These are phyloP conservation scores for Yamadazyma scolyti DNA, from an alignment of 805 yeast genomes.

Conservation along the genomic window DNA sequence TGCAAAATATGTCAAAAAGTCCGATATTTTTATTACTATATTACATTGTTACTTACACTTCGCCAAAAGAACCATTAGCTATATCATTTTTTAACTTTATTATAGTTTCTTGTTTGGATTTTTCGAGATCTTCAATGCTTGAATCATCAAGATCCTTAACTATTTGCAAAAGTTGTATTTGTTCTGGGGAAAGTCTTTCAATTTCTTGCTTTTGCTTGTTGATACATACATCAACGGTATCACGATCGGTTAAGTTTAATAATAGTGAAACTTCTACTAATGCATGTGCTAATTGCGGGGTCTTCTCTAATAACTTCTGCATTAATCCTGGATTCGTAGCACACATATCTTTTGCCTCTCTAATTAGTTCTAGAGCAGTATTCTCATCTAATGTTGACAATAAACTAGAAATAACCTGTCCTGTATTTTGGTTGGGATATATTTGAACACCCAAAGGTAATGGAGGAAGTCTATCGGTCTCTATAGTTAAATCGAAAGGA, in stretches of 20 bases:
- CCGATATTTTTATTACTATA: no score
- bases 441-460: conserved; percentile 41
- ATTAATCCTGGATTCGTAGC: conserved; percentile 54
- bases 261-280: conserved; percentile 64
- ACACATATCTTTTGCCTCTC: conserved; percentile 60
- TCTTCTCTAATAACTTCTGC: conserved; percentile 55
- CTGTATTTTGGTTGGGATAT: conserved; percentile 36
- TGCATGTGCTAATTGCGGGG: conserved; percentile 83
- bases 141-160: conserved; percentile 25
- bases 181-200: conserved; percentile 27
- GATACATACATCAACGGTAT: conserved; percentile 32
- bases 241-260: conserved; percentile 31
- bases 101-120: conserved; percentile 16
- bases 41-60: conserved; percentile 2
- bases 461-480: conserved; percentile 29
- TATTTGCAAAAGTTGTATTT: conserved; percentile 23
- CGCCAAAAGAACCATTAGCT: conserved; percentile 24
- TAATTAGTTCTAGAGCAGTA: conserved; percentile 45
- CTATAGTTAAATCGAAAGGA: conserved; percentile 43
- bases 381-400: conserved; percentile 45
- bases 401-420: conserved; percentile 42
- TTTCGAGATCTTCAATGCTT: conserved; percentile 27
- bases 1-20: no score
- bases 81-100: conserved; percentile 20
- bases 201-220: conserved; percentile 29